Percentiles rank a stretch among this genome's conserved stretches.
phyloP scores from a whole-genome alignment of 2,329 filamentous ascomycete genomes.

The Fusarium irregulare region DNA sequence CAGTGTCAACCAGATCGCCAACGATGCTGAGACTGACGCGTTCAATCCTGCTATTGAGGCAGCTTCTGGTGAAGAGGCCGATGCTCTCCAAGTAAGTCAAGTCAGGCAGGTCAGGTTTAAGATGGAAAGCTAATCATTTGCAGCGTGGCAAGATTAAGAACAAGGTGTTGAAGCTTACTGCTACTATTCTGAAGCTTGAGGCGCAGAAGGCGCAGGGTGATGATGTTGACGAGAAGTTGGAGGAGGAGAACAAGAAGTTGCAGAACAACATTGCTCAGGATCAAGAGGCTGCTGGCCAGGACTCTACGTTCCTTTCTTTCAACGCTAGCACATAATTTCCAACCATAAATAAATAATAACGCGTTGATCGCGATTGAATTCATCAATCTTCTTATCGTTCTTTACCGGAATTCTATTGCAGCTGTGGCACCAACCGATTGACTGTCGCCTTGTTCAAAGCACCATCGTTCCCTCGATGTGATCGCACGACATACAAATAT shows the following conservation, averaged over 20 bases:
- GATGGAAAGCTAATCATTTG: too few relatives aligned
- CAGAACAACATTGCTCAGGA: slow-evolving; percentile 65
- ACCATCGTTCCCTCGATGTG: too few relatives aligned
- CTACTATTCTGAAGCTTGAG: slow-evolving; percentile 62
- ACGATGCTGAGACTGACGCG: slow-evolving; percentile 63
- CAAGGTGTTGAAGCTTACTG: slow-evolving; percentile 68
- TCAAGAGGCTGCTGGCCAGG: slow-evolving; percentile 58
- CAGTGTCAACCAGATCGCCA: slow-evolving; percentile 63
- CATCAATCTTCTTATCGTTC: too few relatives aligned
- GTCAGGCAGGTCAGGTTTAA: too few relatives aligned
- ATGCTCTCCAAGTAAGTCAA: slow-evolving; percentile 58
- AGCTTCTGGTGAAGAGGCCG: slow-evolving; percentile 57
- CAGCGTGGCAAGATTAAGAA: slow-evolving; percentile 69
- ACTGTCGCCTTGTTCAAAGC: background rate
- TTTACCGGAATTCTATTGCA: too few relatives aligned
- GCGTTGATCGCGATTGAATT: too few relatives aligned
- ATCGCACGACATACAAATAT: too few relatives aligned
- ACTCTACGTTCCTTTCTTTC: slow-evolving; percentile 51
- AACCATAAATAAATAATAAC: background rate
- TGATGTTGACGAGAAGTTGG: slow-evolving; percentile 58
- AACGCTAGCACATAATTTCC: slow-evolving; percentile 23
- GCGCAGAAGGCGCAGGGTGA: slow-evolving; percentile 63
- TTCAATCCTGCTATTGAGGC: slow-evolving; percentile 66
- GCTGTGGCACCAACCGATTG: background rate
- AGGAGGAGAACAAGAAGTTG: slow-evolving; percentile 62